A percentile compares a stretch with the other conserved stretches of the same genome.
phyloP scores from a whole-genome alignment of 179 eudicot species.

The Amaranthus tricolor region DNA sequence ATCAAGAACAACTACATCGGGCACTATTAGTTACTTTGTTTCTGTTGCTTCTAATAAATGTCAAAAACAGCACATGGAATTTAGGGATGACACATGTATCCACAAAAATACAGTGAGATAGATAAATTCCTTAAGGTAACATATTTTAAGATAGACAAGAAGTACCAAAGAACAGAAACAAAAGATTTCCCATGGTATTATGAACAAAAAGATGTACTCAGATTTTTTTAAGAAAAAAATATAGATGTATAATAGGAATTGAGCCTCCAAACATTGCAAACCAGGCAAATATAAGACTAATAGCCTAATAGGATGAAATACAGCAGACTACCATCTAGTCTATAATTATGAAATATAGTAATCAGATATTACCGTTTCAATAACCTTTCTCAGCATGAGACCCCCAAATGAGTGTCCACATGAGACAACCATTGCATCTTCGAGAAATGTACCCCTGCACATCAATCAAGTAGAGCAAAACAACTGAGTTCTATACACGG shows the following conservation, averaged over 20 bases:
- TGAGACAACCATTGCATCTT: constrained; percentile 83
- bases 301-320: not conserved
- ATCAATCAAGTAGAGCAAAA: constrained; percentile 24
- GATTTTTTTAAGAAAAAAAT: not conserved
- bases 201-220: not conserved
- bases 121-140: not conserved
- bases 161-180: not conserved
- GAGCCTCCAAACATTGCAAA: not conserved
- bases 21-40: not conserved
- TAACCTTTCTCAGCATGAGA: constrained; percentile 65
- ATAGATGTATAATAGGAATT: not conserved
- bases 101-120: not conserved
- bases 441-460: constrained; percentile 78
- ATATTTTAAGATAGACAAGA: not conserved
- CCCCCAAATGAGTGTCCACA: constrained; percentile 99
- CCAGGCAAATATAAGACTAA: not conserved
- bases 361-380: constrained; percentile 52
- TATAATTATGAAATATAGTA: not conserved
- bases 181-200: too few species aligned
- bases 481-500: not conserved
- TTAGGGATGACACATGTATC: not conserved
- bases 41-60: not conserved
- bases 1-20: not conserved
- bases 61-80: not conserved
- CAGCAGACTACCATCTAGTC: not conserved